A percentile compares a stretch with the other conserved stretches of the same genome.
Evolutionary conservation across 306 rosid species (phyloP).

Genomic region (Vigna radiata): DNA sequence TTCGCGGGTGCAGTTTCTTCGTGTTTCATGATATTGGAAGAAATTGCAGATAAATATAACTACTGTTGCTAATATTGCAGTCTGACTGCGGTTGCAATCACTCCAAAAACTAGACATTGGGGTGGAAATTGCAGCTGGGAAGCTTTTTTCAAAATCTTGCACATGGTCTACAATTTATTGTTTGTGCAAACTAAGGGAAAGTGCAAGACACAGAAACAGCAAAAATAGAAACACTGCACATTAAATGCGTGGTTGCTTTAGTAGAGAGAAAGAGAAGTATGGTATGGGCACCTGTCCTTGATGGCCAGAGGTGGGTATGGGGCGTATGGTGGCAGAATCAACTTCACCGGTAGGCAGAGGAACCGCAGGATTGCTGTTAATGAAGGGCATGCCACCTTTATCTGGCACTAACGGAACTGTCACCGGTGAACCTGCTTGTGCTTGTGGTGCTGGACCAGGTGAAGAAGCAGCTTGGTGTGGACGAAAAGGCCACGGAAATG

Average conservation of each 20-base stretch:
- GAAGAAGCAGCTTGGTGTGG: constrained; percentile 65
- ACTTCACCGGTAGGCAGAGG: constrained; percentile 97
- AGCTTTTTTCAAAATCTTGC: not conserved
- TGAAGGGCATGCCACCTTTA: constrained; percentile 77
- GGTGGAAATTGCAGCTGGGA: not conserved
- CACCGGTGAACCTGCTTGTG: constrained; percentile 54
- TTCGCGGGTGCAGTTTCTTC: not conserved
- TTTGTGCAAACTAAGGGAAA: not conserved
- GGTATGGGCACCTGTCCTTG: constrained; percentile 57
- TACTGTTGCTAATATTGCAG: not conserved
- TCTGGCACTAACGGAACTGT: constrained; percentile 66
- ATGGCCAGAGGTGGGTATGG: constrained; percentile 70
- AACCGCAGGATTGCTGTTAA: constrained; percentile 96
- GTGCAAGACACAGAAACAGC: constrained; percentile 15
- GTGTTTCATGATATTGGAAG: not conserved
- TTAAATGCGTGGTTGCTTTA: constrained; percentile 26
- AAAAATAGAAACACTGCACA: constrained; percentile 12
- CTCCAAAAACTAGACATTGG: not conserved
- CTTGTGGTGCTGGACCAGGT: constrained; percentile 58
- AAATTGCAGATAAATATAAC: not conserved
- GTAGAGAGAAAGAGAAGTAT: constrained; percentile 10
- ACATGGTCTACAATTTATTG: constrained; percentile 1
- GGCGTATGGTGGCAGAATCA: constrained; percentile 92
- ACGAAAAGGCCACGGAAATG: constrained; percentile 83
- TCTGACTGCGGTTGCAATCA: not conserved